phyloP scores from a whole-genome alignment of 2,329 filamentous ascomycete species.

The Neocatenulostroma microsporum region DNA sequence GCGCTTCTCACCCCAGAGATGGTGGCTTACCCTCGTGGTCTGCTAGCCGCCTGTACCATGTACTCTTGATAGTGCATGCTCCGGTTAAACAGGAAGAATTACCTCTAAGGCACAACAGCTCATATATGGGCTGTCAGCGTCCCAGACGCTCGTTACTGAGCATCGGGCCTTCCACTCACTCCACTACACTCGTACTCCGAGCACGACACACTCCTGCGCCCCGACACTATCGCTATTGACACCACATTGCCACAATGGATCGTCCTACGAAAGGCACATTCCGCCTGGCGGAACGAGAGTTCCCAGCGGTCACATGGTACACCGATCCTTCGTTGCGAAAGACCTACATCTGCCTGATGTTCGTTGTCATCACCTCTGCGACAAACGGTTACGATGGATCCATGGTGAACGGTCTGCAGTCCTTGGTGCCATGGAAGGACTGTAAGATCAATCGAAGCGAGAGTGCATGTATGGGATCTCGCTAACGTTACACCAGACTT shows the following conservation, averaged over 20 bases:
- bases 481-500: conserved; percentile 32
- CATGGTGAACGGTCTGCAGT: conserved; percentile 46
- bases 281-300: conserved; percentile 24
- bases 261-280: conserved; percentile 27
- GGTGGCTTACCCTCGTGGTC: background rate
- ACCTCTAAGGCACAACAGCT: too few relatives aligned
- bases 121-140: too few relatives aligned
- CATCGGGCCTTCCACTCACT: too few relatives aligned
- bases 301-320: conserved; percentile 29
- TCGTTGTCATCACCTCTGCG: conserved; percentile 26
- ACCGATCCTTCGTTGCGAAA: conserved; percentile 24
- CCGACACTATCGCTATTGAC: background rate
- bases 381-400: conserved; percentile 46
- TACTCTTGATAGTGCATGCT: background rate
- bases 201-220: background rate
- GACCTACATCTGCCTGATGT: conserved; percentile 28
- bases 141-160: too few relatives aligned
- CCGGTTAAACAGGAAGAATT: background rate
- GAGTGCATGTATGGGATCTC: too few relatives aligned
- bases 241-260: conserved; percentile 21
- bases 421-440: conserved; percentile 36
- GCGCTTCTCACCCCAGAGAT: too few relatives aligned
- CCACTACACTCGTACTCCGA: too few relatives aligned
- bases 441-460: too few relatives aligned
- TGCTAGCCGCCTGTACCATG: background rate